phyloP scores from a whole-genome alignment of 2,329 filamentous ascomycete genomes.

The Tympanopsis confertula region DNA sequence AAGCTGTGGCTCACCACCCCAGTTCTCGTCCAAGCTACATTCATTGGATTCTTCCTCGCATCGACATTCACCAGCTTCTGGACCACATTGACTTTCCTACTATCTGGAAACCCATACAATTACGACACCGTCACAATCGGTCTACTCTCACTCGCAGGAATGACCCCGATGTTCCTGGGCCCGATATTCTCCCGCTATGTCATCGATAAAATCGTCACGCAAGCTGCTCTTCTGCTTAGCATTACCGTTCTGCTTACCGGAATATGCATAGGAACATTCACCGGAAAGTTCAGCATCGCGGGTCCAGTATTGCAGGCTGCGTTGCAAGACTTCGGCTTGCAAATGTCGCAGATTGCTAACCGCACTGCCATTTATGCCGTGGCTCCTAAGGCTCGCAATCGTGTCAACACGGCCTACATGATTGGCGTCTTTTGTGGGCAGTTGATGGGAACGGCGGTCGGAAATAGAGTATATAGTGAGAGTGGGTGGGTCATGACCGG shows the following conservation, averaged over 20 bases:
- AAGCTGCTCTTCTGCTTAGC: conserved; percentile 47
- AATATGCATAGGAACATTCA: conserved; percentile 29
- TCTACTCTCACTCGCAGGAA: conserved; percentile 67
- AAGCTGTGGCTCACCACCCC: conserved; percentile 54
- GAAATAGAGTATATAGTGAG: conserved; percentile 36
- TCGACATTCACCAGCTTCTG: conserved; percentile 45
- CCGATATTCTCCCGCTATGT: conserved; percentile 61
- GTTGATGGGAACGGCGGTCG: conserved; percentile 54
- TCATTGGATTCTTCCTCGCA: conserved; percentile 50
- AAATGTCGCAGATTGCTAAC: conserved; percentile 66
- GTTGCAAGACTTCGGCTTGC: conserved; percentile 59
- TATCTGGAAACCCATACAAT: conserved; percentile 57
- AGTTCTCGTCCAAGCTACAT: conserved; percentile 55
- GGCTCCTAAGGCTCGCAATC: conserved; percentile 59
- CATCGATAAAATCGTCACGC: conserved; percentile 57
- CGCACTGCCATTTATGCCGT: conserved; percentile 59
- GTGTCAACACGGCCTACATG: conserved; percentile 78
- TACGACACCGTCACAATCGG: conserved; percentile 61
- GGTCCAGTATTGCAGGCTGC: conserved; percentile 65
- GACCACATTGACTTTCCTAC: conserved; percentile 70
- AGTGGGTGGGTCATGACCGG: conserved; percentile 39
- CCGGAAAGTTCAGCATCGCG: conserved; percentile 34
- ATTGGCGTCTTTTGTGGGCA: conserved; percentile 64
- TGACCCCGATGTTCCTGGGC: conserved; percentile 54
- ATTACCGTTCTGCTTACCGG: conserved; percentile 60